Evolutionary conservation across 2,329 filamentous ascomycete genomes (phyloP).

Genomic region (Ampelomyces quisqualis): DNA sequence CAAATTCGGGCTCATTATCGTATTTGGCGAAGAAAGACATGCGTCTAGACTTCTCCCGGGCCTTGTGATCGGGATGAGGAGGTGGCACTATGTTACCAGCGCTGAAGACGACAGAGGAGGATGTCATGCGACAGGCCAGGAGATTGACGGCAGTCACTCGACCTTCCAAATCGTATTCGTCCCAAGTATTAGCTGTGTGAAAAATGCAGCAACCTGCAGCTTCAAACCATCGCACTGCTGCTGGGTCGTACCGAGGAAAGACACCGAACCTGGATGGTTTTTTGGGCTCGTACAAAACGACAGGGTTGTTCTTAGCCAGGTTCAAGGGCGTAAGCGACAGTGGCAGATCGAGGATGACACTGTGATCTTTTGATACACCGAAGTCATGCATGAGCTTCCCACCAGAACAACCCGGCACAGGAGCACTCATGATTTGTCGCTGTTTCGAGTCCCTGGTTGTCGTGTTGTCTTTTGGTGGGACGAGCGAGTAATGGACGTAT

Average conservation of each 20-base stretch:
- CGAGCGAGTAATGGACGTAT: slow-evolving; percentile 66
- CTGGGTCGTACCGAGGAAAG: slow-evolving; percentile 62
- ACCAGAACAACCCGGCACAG: slow-evolving; percentile 61
- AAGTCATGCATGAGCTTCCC: slow-evolving; percentile 79
- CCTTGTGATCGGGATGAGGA: slow-evolving; percentile 24
- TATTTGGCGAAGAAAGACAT: slow-evolving; percentile 53
- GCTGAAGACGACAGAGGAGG: slow-evolving; percentile 64
- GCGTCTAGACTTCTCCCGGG: slow-evolving; percentile 22
- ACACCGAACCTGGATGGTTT: slow-evolving; percentile 64
- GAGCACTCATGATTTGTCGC: slow-evolving; percentile 50
- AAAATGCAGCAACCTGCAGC: slow-evolving; percentile 69
- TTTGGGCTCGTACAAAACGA: slow-evolving; percentile 61
- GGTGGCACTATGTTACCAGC: slow-evolving; percentile 64
- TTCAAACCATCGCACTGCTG: slow-evolving; percentile 65
- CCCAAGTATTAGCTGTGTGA: slow-evolving; percentile 72
- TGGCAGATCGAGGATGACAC: slow-evolving; percentile 69
- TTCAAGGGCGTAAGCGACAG: slow-evolving; percentile 66
- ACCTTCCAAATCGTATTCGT: slow-evolving; percentile 45
- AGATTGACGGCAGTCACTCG: slow-evolving; percentile 57
- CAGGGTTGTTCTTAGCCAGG: slow-evolving; percentile 56
- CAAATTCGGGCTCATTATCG: slow-evolving; percentile 34
- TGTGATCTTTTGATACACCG: slow-evolving; percentile 63
- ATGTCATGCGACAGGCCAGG: slow-evolving; percentile 66
- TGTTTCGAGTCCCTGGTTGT: not conserved
- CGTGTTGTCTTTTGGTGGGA: slow-evolving; percentile 41